Evolutionary conservation across 2,329 filamentous ascomycete species (phyloP).

Genomic region (Penicillium griseofulvum): DNA sequence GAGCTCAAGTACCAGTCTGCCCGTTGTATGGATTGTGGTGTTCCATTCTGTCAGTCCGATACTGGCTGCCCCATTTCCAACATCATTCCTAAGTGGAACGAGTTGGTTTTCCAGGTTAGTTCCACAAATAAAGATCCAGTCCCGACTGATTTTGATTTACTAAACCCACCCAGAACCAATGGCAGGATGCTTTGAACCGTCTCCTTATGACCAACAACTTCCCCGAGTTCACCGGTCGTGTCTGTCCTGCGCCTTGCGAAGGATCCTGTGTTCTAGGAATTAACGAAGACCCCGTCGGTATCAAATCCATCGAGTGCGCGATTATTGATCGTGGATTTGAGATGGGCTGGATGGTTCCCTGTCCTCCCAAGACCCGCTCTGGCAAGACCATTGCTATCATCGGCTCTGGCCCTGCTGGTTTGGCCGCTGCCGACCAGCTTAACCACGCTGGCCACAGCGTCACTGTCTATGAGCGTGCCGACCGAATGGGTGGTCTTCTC

Average conservation of each 20-base stretch:
- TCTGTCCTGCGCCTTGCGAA: conserved; percentile 94
- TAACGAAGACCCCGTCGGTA: conserved; percentile 94
- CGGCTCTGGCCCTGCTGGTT: conserved; percentile 86
- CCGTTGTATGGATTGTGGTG: conserved; percentile 98
- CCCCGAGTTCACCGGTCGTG: conserved; percentile 95
- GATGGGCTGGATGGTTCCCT: conserved; percentile 95
- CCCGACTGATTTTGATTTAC: too few relatives aligned
- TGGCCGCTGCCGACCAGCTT: conserved; percentile 87
- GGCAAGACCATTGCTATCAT: conserved; percentile 88
- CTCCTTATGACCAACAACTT: conserved; percentile 98
- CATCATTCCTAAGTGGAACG: conserved; percentile 97
- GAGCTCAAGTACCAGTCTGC: conserved; percentile 96
- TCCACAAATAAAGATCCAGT: too few relatives aligned
- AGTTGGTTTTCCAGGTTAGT: conserved; percentile 59
- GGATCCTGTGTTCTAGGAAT: conserved; percentile 95
- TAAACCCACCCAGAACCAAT: conserved; percentile 57
- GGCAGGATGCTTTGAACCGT: conserved; percentile 87
- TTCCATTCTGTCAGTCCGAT: conserved; percentile 96
- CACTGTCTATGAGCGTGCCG: conserved; percentile 88
- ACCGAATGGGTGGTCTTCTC: conserved; percentile 84
- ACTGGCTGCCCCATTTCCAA: conserved; percentile 94
- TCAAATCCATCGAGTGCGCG: conserved; percentile 97
- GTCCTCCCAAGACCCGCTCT: conserved; percentile 72
- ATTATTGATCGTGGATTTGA: conserved; percentile 98
- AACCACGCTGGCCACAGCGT: conserved; percentile 88